These are phyloP conservation scores for Colletotrichum sublineola DNA, from an alignment of 2,329 filamentous ascomycete species.

Conservation along the genomic window DNA sequence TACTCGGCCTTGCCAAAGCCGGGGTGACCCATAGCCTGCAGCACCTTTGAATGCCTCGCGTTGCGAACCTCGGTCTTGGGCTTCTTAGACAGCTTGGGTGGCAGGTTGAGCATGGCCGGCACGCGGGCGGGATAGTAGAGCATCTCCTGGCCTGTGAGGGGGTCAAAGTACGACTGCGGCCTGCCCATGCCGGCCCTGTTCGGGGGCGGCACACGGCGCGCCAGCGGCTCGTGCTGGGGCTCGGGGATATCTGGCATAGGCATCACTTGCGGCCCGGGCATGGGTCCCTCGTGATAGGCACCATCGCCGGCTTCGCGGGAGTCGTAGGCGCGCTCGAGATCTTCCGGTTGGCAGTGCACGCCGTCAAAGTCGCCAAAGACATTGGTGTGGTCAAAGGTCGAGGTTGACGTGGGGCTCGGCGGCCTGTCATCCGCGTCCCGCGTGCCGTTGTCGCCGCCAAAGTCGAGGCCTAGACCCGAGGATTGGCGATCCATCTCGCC, in stretches of 20 bases:
- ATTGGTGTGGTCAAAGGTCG: constrained; percentile 66
- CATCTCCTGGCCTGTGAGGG: constrained; percentile 81
- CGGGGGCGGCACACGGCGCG: constrained; percentile 44
- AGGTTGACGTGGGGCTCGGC: constrained; percentile 44
- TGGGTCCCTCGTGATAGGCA: constrained; percentile 7
- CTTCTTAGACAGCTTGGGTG: constrained; percentile 85
- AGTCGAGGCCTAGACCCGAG: constrained; percentile 31
- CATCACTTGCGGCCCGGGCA: constrained; percentile 41
- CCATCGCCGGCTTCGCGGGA: constrained; percentile 34
- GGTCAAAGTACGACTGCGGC: constrained; percentile 72
- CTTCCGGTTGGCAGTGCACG: constrained; percentile 76
- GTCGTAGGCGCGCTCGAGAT: constrained; percentile 45
- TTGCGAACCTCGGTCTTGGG: constrained; percentile 75
- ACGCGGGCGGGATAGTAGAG: constrained; percentile 96
- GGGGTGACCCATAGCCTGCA: constrained; percentile 67
- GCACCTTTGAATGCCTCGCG: constrained; percentile 78
- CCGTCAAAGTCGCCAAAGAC: constrained; percentile 88
- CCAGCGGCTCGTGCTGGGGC: constrained; percentile 41
- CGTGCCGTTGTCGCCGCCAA: constrained; percentile 31
- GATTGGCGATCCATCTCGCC: constrained; percentile 49
- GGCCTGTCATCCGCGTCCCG: constrained; percentile 44
- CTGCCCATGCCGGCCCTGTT: constrained; percentile 49
- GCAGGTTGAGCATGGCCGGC: constrained; percentile 91
- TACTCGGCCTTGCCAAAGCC: constrained; percentile 40
- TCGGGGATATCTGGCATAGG: constrained; percentile 43